Evolutionary conservation across 306 rosid genomes (phyloP).

Genomic region (Quercus bicolor): DNA sequence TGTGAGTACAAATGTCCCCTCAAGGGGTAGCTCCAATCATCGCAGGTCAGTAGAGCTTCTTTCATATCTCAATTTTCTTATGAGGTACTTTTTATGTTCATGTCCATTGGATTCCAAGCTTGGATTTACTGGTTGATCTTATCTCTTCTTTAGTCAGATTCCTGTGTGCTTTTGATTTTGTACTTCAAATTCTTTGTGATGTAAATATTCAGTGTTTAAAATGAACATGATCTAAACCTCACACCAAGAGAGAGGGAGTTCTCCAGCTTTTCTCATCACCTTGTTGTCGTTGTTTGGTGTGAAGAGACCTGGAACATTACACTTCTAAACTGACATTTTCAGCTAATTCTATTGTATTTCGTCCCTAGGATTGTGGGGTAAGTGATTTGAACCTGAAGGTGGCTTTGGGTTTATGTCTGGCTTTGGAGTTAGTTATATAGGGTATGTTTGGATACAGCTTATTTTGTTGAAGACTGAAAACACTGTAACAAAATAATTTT

Average conservation of each 20-base stretch:
- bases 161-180: neutral
- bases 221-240: neutral
- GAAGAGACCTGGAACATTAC: neutral
- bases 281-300: neutral
- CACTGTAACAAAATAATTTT: too few species aligned
- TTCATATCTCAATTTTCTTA: neutral
- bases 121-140: neutral
- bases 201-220: neutral
- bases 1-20: slow-evolving; percentile 46
- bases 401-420: neutral
- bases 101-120: neutral
- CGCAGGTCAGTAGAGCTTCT: slow-evolving; percentile 52
- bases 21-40: slow-evolving; percentile 58
- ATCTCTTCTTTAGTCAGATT: neutral
- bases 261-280: neutral
- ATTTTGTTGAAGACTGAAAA: too few species aligned
- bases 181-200: neutral
- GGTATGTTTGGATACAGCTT: too few species aligned
- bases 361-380: neutral
- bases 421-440: neutral
- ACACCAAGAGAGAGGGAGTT: neutral
- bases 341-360: neutral
- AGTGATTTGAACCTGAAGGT: neutral
- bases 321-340: too few species aligned
- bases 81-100: neutral